A percentile compares a stretch with the other conserved stretches of the same genome.
Evolutionary conservation across 345 rosid species (phyloP).

Genomic region (Boechera retrofracta): DNA sequence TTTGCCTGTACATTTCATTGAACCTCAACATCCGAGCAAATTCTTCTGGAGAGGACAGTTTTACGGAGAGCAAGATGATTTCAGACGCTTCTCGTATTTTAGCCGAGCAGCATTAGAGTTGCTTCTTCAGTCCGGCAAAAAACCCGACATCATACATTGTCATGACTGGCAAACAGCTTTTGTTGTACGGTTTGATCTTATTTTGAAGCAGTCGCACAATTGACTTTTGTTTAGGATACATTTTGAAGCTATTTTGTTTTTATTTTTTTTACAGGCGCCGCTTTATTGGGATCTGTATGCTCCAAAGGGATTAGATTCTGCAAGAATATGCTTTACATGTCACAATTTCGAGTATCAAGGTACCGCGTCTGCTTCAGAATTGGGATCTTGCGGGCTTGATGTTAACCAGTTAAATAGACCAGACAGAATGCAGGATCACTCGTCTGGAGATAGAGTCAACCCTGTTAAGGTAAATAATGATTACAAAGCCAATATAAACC

Average conservation of each 20-base stretch:
- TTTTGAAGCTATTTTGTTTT: background rate
- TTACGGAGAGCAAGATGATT: constrained; percentile 96
- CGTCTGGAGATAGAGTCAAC: constrained; percentile 76
- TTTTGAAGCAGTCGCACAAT: constrained; percentile 11
- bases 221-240: constrained; percentile 29
- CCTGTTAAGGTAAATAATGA: constrained; percentile 70
- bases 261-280: constrained; percentile 66
- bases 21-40: constrained; percentile 94
- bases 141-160: constrained; percentile 96
- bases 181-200: constrained; percentile 59
- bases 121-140: constrained; percentile 89
- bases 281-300: constrained; percentile 94
- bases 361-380: constrained; percentile 77
- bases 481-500: constrained; percentile 10
- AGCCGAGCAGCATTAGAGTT: constrained; percentile 97
- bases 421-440: constrained; percentile 96
- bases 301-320: constrained; percentile 91
- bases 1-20: constrained; percentile 94
- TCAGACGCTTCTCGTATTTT: constrained; percentile 89
- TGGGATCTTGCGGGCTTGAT: constrained; percentile 93
- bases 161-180: constrained; percentile 99
- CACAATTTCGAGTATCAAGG: constrained; percentile 99
- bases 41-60: constrained; percentile 95
- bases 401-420: constrained; percentile 85
- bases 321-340: constrained; percentile 96